A percentile compares a stretch with the other conserved stretches of the same genome.
Conservation (phyloP, 2,329 filamentous ascomycete genomes). For the Colletotrichum acutatum region DNA sequence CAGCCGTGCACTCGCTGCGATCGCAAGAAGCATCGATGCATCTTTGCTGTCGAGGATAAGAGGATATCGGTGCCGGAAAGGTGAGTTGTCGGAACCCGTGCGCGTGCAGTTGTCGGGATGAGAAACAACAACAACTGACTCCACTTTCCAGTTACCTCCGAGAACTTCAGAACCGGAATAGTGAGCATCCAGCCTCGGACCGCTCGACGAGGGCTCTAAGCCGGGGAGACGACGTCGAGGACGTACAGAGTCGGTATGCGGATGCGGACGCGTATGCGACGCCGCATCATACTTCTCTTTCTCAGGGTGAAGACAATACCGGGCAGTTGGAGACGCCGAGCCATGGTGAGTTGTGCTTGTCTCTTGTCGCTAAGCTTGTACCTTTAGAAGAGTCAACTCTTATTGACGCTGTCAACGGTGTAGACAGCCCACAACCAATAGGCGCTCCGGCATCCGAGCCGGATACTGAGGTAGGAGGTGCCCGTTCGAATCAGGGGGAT, state of each 20-base stretch:
- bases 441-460: constrained; percentile 17
- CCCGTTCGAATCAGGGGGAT: constrained; percentile 1
- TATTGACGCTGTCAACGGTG: not conserved
- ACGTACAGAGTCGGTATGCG: not conserved
- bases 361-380: not conserved
- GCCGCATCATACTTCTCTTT: constrained; percentile 1
- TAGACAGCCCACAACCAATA: constrained; percentile 15
- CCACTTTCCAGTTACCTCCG: constrained; percentile 29
- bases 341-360: not conserved
- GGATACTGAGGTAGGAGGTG: constrained; percentile 10
- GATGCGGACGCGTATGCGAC: constrained; percentile 15
- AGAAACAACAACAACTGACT: not conserved
- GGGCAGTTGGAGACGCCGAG: constrained; percentile 21
- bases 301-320: not conserved
- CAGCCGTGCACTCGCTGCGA: constrained; percentile 39
- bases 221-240: not conserved
- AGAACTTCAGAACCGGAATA: constrained; percentile 32
- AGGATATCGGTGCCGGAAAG: constrained; percentile 39
- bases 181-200: constrained; percentile 15
- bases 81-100: constrained; percentile 29
- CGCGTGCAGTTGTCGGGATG: not conserved
- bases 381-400: not conserved
- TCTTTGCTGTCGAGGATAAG: constrained; percentile 38
- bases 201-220: constrained; percentile 11
- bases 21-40: constrained; percentile 37